Evolutionary conservation across 1,284 basidiomycete genomes (phyloP), one percentile per base, ranked within the genome.

Genomic region (Cutaneotrichosporon sp.): DNA sequence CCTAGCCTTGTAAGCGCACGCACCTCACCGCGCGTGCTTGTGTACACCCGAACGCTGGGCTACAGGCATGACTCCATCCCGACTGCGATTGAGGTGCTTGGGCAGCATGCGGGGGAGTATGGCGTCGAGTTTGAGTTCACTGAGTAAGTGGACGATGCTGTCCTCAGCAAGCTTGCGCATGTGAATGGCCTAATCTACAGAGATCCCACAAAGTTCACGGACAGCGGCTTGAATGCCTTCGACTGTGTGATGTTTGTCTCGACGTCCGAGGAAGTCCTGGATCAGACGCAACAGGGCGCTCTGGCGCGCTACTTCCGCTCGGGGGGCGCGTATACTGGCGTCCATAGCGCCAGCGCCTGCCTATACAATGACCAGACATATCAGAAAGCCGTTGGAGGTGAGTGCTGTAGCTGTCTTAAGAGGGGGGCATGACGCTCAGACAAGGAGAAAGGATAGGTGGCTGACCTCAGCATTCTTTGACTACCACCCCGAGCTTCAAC

Each of bases 11-110:
- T 46, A 20, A 26, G 26, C 16, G 32, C 39, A 0, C 26, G 20
- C 29, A 37, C 25, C 32, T 27, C 35, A 12, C 68, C 71, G 0
- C 43, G 51, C n/a, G 66, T 74, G 14, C 51, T 74, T 32, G 70
- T 72, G 0, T 70, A 63, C 57, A 69, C 65, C 2, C 57, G 61
- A 7, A 72, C 68, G 5, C 51, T 49, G 17, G 75, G 76, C 11
- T 79, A 69, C 51, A 76, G 85, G 51, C 87, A 90, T 71, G 87
- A 88, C 62, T 86, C 84, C 3, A 89, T 89, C 52, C 86, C 86
- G 0, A 83, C 81, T 3, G 83, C 84, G n/a, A 80, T 83, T 29
- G 68, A 79, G 32, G 82, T 84, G 1, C 77, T 88, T 37, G 54
- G 60, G 14, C 37, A 60, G 26, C 55, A 61, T 24, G 61, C 60